Evolutionary conservation across 306 rosid species (phyloP).

Genomic region (Comarum palustre): DNA sequence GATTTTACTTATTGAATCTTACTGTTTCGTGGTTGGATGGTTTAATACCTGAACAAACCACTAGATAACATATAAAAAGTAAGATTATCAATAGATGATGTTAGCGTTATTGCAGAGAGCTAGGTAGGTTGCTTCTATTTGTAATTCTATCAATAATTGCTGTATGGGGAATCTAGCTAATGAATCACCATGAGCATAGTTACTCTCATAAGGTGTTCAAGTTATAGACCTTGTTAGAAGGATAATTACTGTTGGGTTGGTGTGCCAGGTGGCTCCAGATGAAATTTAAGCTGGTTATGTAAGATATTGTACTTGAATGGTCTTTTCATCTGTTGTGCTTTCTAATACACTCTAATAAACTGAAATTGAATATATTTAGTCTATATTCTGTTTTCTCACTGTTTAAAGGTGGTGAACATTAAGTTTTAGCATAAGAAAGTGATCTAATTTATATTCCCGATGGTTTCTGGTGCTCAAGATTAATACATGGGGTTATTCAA

Average conservation of each 20-base stretch:
- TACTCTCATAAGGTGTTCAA: neutral
- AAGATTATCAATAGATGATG: neutral
- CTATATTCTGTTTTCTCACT: neutral
- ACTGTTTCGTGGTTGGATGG: neutral
- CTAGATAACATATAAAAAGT: neutral
- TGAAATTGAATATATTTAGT: neutral
- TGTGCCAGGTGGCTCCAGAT: neutral
- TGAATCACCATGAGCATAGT: neutral
- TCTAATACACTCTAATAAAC: neutral
- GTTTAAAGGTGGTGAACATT: neutral
- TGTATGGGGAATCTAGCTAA: neutral
- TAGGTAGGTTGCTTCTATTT: neutral
- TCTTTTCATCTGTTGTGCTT: conserved; percentile 4
- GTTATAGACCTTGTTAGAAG: neutral
- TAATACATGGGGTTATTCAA: conserved; percentile 98
- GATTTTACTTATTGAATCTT: neutral
- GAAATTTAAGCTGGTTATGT: neutral
- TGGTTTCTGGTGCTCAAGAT: conserved; percentile 48
- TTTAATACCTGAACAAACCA: neutral
- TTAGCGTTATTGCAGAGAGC: neutral
- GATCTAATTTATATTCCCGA: neutral
- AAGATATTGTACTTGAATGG: neutral
- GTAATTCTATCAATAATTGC: no score
- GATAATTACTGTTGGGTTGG: neutral
- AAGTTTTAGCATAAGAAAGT: conserved; percentile 18